These are phyloP conservation scores for Floccularia luteovirens DNA, from an alignment of 768 basidiomycete species.

Conservation along the genomic window DNA sequence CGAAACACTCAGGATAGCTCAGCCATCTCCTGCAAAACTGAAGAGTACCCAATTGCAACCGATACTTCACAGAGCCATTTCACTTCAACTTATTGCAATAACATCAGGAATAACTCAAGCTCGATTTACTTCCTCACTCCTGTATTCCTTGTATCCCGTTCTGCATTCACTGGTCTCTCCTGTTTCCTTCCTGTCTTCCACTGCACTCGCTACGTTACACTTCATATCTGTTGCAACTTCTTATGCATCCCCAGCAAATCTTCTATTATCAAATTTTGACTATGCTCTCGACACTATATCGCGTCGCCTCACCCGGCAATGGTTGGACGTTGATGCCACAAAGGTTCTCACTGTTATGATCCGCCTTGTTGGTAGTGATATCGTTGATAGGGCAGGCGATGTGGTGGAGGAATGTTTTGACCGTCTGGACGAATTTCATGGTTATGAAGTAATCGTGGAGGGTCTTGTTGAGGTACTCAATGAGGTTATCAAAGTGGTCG, in stretches of 20 bases:
- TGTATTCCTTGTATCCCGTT: conserved; percentile 78
- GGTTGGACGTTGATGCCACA: conserved; percentile 84
- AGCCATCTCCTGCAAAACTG: conserved; percentile 19
- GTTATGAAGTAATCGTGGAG: conserved; percentile 81
- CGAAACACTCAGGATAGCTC: conserved; percentile 46
- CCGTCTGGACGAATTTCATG: conserved; percentile 92
- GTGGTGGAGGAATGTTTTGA: conserved; percentile 98
- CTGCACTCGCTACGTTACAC: conserved; percentile 68
- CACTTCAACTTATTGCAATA: conserved; percentile 70
- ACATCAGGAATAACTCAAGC: conserved; percentile 65
- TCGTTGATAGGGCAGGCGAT: conserved; percentile 87
- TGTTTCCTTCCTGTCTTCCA: conserved; percentile 55
- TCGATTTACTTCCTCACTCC: conserved; percentile 64
- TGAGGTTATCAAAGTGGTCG: conserved; percentile 78
- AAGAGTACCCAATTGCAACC: conserved; percentile 34
- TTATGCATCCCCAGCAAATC: conserved; percentile 83
- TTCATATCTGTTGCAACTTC: conserved; percentile 69
- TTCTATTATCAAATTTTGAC: conserved; percentile 92
- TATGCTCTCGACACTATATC: conserved; percentile 91
- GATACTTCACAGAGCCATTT: conserved; percentile 60
- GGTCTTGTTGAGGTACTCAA: conserved; percentile 82
- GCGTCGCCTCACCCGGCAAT: conserved; percentile 68
- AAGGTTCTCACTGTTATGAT: conserved; percentile 83
- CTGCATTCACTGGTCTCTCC: conserved; percentile 82
- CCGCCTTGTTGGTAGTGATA: conserved; percentile 76